phyloP scores from a whole-genome alignment of 2,329 filamentous ascomycete genomes.

The Metarhizium brunneum region DNA sequence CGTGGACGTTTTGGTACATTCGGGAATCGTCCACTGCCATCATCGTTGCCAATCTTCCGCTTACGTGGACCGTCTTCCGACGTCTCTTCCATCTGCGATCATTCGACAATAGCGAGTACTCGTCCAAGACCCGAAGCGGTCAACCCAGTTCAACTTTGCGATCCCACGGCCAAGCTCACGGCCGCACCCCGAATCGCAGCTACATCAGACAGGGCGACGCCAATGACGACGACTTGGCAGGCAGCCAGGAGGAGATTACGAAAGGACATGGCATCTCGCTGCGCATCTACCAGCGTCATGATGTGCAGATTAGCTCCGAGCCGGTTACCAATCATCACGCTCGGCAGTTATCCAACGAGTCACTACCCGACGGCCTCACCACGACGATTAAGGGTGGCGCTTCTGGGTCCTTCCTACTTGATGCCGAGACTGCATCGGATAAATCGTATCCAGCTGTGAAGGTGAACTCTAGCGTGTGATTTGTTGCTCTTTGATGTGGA shows the following conservation, averaged over 20 bases:
- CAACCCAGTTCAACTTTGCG: background rate
- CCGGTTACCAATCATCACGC: background rate
- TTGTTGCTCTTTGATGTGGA: background rate
- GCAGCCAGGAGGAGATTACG: constrained; percentile 30
- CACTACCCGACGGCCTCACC: constrained; percentile 2
- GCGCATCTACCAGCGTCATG: constrained; percentile 28
- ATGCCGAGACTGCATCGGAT: constrained; percentile 2
- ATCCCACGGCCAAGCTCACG: constrained; percentile 15
- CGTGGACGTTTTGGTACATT: constrained; percentile 36
- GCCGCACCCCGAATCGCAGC: background rate
- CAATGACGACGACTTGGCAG: constrained; percentile 15
- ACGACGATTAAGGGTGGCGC: constrained; percentile 7
- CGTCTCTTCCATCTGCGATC: constrained; percentile 23
- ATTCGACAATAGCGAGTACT: constrained; percentile 11
- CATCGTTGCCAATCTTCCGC: constrained; percentile 32
- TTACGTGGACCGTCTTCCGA: constrained; percentile 33
- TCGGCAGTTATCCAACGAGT: background rate
- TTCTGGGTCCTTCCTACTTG: background rate
- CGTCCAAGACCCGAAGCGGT: constrained; percentile 8
- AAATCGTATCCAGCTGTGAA: constrained; percentile 1
- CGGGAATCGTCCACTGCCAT: constrained; percentile 36
- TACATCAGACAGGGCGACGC: constrained; percentile 2
- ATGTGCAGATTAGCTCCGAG: constrained; percentile 19
- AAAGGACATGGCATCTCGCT: constrained; percentile 20
- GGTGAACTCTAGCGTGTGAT: background rate